phyloP scores from a whole-genome alignment of 805 yeast species.

The Lipomyces yamanashiensis region DNA sequence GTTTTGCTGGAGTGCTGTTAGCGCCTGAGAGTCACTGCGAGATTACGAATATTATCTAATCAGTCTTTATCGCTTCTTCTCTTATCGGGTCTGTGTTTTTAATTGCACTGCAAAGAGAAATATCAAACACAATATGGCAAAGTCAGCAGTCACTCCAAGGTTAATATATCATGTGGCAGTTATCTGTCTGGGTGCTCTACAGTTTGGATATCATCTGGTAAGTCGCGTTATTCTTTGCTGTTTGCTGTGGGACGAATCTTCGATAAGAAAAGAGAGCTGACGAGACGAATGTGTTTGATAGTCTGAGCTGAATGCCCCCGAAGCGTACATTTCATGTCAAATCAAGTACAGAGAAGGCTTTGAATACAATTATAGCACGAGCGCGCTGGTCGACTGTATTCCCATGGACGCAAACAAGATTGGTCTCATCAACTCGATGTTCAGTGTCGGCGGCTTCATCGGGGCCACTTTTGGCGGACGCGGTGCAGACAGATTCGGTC shows the following conservation, averaged over 20 bases:
- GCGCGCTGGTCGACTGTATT: slow-evolving; percentile 56
- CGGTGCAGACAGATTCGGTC: slow-evolving; percentile 68
- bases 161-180: slow-evolving; percentile 46
- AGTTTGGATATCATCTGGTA: slow-evolving; percentile 89
- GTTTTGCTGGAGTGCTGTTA: too few relatives aligned
- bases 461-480: slow-evolving; percentile 73
- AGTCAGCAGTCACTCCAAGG: slow-evolving; percentile 21
- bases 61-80: too few relatives aligned
- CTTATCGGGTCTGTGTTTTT: too few relatives aligned
- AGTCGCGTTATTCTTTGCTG: slow-evolving; percentile 12
- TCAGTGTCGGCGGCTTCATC: slow-evolving; percentile 80
- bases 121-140: not conserved
- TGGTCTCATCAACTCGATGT: slow-evolving; percentile 77
- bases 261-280: not conserved
- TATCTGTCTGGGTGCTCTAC: slow-evolving; percentile 78
- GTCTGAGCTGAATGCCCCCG: slow-evolving; percentile 92
- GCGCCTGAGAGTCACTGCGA: too few relatives aligned
- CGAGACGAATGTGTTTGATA: slow-evolving; percentile 11
- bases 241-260: not conserved
- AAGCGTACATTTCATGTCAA: slow-evolving; percentile 42
- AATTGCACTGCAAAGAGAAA: too few relatives aligned
- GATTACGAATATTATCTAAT: too few relatives aligned
- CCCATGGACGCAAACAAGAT: slow-evolving; percentile 59
- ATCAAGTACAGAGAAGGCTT: slow-evolving; percentile 16
- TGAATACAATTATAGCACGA: slow-evolving; percentile 34